phyloP scores from a whole-genome alignment of 495 filamentous ascomycete species.

The Talaromyces trachyspermus region DNA sequence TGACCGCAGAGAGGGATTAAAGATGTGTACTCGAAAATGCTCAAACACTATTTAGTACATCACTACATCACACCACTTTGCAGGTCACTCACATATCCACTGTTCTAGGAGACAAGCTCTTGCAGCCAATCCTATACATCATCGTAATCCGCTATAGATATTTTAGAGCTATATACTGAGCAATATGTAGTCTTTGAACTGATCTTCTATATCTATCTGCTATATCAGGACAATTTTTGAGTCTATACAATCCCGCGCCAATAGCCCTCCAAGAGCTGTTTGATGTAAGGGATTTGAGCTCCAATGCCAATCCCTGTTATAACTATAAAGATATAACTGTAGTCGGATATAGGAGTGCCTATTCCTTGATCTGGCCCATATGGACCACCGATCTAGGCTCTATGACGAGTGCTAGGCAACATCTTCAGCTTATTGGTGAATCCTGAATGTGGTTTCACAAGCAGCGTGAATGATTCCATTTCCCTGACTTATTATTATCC shows the following conservation, averaged over 20 bases:
- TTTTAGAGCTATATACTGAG: not conserved
- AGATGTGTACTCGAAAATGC: slow-evolving; percentile 10
- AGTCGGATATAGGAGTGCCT: slow-evolving; percentile 17
- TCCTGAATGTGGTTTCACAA: slow-evolving; percentile 23
- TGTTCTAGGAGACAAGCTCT: slow-evolving; percentile 14
- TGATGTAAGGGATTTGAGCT: slow-evolving; percentile 29
- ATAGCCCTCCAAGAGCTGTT: slow-evolving; percentile 25
- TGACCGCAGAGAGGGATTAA: slow-evolving; percentile 5
- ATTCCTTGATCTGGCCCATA: slow-evolving; percentile 20
- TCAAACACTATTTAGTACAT: not conserved
- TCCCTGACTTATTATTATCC: slow-evolving; percentile 17
- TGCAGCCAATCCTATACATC: slow-evolving; percentile 15
- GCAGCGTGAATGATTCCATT: slow-evolving; percentile 14
- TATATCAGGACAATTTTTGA: slow-evolving; percentile 24
- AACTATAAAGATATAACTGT: slow-evolving; percentile 26
- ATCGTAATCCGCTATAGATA: slow-evolving; percentile 10
- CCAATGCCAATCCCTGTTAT: slow-evolving; percentile 31
- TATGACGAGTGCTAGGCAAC: slow-evolving; percentile 10
- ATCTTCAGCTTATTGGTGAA: slow-evolving; percentile 20
- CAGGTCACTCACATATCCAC: slow-evolving; percentile 12
- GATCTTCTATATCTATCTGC: slow-evolving; percentile 20
- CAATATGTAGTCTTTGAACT: slow-evolving; percentile 1
- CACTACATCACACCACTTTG: not conserved
- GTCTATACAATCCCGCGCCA: slow-evolving; percentile 20
- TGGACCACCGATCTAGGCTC: slow-evolving; percentile 28